These are phyloP conservation scores for Salvia sclarea DNA, from an alignment of 305 asterid species.

Conservation along the genomic window DNA sequence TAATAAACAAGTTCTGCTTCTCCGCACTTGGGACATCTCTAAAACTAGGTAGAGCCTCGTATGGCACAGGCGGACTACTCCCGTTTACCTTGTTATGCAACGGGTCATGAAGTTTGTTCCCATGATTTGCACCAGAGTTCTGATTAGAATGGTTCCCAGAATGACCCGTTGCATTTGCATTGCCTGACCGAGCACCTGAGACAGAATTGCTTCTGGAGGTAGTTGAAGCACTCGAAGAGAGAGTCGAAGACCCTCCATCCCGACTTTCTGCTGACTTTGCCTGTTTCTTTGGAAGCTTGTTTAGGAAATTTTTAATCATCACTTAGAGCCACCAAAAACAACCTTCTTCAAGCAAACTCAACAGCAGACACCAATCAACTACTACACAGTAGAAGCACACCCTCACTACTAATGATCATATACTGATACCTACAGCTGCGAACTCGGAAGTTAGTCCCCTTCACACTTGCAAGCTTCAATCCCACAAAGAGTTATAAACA, in stretches of 20 bases:
- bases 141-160: slow-evolving; percentile 44
- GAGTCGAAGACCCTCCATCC: slow-evolving; percentile 65
- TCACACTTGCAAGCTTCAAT: slow-evolving; percentile 33
- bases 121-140: slow-evolving; percentile 48
- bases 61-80: slow-evolving; percentile 44
- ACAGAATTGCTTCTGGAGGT: slow-evolving; percentile 52
- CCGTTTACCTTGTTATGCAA: slow-evolving; percentile 54
- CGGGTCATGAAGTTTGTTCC: slow-evolving; percentile 49
- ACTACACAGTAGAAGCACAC: not conserved
- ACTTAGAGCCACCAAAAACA: slow-evolving; percentile 38
- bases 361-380: slow-evolving; percentile 22
- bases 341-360: slow-evolving; percentile 33
- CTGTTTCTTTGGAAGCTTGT: slow-evolving; percentile 87
- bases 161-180: slow-evolving; percentile 43
- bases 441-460: slow-evolving; percentile 37
- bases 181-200: slow-evolving; percentile 50
- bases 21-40: slow-evolving; percentile 81
- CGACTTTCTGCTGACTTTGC: slow-evolving; percentile 70
- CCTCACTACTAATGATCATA: slow-evolving; percentile 32
- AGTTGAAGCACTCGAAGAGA: slow-evolving; percentile 55
- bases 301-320: slow-evolving; percentile 85
- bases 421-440: slow-evolving; percentile 27
- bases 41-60: slow-evolving; percentile 78
- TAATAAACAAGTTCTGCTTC: slow-evolving; percentile 69
- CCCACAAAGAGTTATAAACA: slow-evolving; percentile 31